Base-by-base conservation (phyloP, 2,329 filamentous ascomycete species). In the Xylariaceae sp. region DNA sequence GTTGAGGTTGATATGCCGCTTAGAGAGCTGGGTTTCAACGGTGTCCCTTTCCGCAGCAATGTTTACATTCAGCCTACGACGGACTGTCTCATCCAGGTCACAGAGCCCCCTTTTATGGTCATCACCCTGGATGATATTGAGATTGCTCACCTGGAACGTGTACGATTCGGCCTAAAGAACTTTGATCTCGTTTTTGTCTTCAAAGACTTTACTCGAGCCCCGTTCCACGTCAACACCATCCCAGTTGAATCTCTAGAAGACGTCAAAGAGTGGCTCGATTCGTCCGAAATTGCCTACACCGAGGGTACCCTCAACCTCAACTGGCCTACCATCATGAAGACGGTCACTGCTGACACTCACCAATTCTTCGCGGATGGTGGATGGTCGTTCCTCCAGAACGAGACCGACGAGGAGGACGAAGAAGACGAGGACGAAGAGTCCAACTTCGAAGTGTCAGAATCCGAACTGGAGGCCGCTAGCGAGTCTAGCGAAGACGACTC, bases 291-390 rank as follows among this genome's bases (percentile, higher is more conserved):
- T 71, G 88, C 94, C 15, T 97, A 88, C 78, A 89, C 86, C 10
- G 95, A 99, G 75, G 94, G 94, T 59, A 94, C 93, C 1, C 85
- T 99, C 67, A 99, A 99, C 78, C 82, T 99, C 59, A 97, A 97
- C 81, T 99, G 94, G 94, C 89, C 90, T 9, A 96, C 92, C 13
- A 99, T 99, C 72, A 99, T 99, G 92, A 99, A 99, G 82, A 99
- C 94, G 0, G 92, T 99, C 30, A 93, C 89, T 17, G 87, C 89
- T 41, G 92, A 99, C 72, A 90, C 94, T 1, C 93, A 99, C 72
- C 85, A 88, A 67, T 99, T 99, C 84, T 99, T 97, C 75, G 85
- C 82, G 3, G 93, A 97, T 65, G 94, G 95, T 37, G 94, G 94
- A 51, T 99, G 94, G 94, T 88, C 86, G 1, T 97, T 99, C 83